Evolutionary conservation across 768 basidiomycete species (phyloP).

Genomic region (Gymnopilus junonius): DNA sequence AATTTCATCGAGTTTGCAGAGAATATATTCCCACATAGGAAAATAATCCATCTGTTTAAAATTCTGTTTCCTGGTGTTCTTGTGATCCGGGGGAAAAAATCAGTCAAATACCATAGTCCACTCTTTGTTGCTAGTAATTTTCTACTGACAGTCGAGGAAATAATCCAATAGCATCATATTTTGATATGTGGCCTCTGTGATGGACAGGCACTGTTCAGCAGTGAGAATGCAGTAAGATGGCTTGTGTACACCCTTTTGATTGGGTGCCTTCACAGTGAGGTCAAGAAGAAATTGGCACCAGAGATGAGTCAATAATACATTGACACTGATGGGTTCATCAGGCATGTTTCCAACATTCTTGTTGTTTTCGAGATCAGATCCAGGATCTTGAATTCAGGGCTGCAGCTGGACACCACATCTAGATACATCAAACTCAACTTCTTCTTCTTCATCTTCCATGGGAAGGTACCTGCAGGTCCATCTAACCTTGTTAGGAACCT

Average conservation of each 20-base stretch:
- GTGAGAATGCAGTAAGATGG: slow-evolving; percentile 18
- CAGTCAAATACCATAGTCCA: slow-evolving; percentile 9
- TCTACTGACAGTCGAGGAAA: slow-evolving; percentile 9
- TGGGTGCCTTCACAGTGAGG: slow-evolving; percentile 16
- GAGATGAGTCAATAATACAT: slow-evolving; percentile 9
- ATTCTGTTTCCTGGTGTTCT: background rate
- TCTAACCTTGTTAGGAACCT: slow-evolving; percentile 1
- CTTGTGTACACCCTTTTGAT: background rate
- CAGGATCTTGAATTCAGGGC: background rate
- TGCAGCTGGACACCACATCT: background rate
- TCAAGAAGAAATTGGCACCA: slow-evolving; percentile 26
- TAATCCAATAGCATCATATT: slow-evolving; percentile 15
- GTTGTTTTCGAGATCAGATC: slow-evolving; percentile 14
- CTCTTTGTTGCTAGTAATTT: background rate
- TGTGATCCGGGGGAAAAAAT: background rate
- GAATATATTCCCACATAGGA: background rate
- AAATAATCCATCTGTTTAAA: background rate
- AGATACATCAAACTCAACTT: slow-evolving; percentile 9
- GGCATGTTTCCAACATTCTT: background rate
- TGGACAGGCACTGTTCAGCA: background rate
- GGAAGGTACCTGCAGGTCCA: background rate
- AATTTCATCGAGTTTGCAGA: background rate
- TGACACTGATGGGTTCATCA: slow-evolving; percentile 9
- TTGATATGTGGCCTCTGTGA: slow-evolving; percentile 13
- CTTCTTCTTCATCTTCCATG: background rate